Conservation (phyloP, 305 asterid species). For the Fraxinus greggii region DNA sequence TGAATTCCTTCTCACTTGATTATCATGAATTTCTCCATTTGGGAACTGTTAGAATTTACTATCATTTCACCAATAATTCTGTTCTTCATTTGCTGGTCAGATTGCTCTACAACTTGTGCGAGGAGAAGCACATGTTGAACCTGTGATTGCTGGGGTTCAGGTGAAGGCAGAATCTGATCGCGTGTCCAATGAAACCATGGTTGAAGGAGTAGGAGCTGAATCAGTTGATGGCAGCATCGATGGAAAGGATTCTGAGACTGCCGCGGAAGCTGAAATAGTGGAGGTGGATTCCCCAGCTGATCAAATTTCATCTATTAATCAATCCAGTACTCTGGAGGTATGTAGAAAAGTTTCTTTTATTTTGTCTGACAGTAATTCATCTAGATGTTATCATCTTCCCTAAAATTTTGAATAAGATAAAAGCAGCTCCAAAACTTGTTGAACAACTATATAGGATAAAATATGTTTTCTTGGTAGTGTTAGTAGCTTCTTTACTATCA, state of each 20-base stretch:
- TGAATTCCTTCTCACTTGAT: not conserved
- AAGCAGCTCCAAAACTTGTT: not conserved
- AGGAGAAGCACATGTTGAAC: conserved; percentile 41
- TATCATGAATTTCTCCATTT: not conserved
- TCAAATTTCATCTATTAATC: conserved; percentile 33
- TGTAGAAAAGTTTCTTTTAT: not conserved
- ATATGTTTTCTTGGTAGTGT: not conserved
- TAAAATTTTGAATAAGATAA: too few species aligned
- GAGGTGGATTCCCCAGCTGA: conserved; percentile 29
- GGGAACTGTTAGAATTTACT: not conserved
- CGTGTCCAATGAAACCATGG: conserved; percentile 23
- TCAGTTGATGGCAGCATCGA: conserved; percentile 20
- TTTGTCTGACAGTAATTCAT: not conserved
- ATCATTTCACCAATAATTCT: conserved; percentile 12
- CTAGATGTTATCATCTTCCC: not conserved
- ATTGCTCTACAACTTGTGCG: conserved; percentile 91
- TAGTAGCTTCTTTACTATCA: not conserved
- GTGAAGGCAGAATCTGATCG: conserved; percentile 36
- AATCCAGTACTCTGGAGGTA: conserved; percentile 38
- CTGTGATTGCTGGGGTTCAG: conserved; percentile 23
- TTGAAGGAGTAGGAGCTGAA: conserved; percentile 39
- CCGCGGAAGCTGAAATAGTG: conserved; percentile 55
- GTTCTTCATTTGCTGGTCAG: conserved; percentile 34
- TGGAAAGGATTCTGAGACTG: conserved; percentile 32
- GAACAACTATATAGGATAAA: not conserved